A percentile compares a stretch with the other conserved stretches of the same genome.
Conservation (phyloP, 1,139 yeast genomes). For the Blastobotrys arbuscula region DNA sequence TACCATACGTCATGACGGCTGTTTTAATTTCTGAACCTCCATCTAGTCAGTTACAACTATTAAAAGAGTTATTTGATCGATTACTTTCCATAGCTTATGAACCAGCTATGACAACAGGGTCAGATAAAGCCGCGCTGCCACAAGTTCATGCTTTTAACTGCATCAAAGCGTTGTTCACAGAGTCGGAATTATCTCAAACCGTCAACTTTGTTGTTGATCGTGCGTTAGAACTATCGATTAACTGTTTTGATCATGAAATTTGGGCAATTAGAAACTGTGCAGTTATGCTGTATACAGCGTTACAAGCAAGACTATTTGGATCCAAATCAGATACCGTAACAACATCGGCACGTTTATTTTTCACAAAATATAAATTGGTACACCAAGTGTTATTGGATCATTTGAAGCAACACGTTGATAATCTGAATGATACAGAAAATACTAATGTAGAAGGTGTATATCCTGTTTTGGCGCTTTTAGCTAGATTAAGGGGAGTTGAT, state of each 20-base stretch:
- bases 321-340: slow-evolving; percentile 42
- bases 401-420: slow-evolving; percentile 38
- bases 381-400: slow-evolving; percentile 44
- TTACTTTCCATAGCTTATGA: slow-evolving; percentile 49
- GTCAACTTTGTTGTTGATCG: slow-evolving; percentile 51
- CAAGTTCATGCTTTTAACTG: slow-evolving; percentile 94
- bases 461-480: slow-evolving; percentile 66
- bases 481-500: slow-evolving; percentile 58
- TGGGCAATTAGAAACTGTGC: slow-evolving; percentile 94
- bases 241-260: slow-evolving; percentile 54
- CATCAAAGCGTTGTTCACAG: slow-evolving; percentile 65
- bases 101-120: slow-evolving; percentile 42
- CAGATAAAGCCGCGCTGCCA: slow-evolving; percentile 63
- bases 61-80: slow-evolving; percentile 48
- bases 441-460: slow-evolving; percentile 53
- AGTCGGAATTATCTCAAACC: slow-evolving; percentile 52
- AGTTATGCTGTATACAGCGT: slow-evolving; percentile 82
- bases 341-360: slow-evolving; percentile 58
- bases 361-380: slow-evolving; percentile 53
- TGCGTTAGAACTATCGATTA: slow-evolving; percentile 56
- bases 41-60: slow-evolving; percentile 32
- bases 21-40: slow-evolving; percentile 53
- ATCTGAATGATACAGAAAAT: slow-evolving; percentile 19
- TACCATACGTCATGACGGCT: slow-evolving; percentile 74
- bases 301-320: slow-evolving; percentile 77